Base-by-base conservation (phyloP, 495 filamentous ascomycete genomes). In the Penicillium desertorum region DNA sequence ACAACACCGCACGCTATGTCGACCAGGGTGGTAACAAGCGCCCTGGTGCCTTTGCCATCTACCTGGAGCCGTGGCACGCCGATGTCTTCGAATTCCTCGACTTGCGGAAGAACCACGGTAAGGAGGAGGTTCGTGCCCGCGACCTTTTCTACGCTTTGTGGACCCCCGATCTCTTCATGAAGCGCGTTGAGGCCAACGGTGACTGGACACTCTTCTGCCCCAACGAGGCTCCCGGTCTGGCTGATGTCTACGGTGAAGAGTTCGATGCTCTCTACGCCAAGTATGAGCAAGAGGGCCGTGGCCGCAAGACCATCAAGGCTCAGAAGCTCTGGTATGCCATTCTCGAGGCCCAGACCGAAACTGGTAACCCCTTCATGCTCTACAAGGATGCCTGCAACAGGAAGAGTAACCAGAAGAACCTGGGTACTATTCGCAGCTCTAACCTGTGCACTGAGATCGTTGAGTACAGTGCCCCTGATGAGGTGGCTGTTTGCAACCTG, bases 381-480 rank as follows among this genome's bases (percentile, higher is more conserved):
- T 98, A 98, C 87, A 98, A 98, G 81, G 94, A 98, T 74, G 84
- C 88, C 62, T 93, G 90, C 82, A 98, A 98, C 81, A 84, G 85
- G 65, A 98, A 98, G 86, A 96, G 92, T 81, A 98, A 98, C 84
- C 94, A 98, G 76, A 96, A 98, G 87, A 98, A 98, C 71, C 82
- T 98, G 30, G 94, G 94, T 45, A 96, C 92, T 45, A 98, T 98
- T 65, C 91, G 89, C 69, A 96, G 90, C 82, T 98, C 94, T 64
- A 98, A 98, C 77, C 81, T 98, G 45, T 98, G 94, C 83, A 97
- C 93, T 29, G 94, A 98, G 75, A 98, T 98, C 63, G 81, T 98
- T 58, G 94, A 98, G 76, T 98, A 98, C 82, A 92, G 81, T 57
- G 91, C 94, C 25, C 92, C 94, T 20, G 92, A 98, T 71, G 94